These are phyloP conservation scores for Sabuloglossum arenarium DNA, from an alignment of 495 filamentous ascomycete genomes.

Conservation along the genomic window DNA sequence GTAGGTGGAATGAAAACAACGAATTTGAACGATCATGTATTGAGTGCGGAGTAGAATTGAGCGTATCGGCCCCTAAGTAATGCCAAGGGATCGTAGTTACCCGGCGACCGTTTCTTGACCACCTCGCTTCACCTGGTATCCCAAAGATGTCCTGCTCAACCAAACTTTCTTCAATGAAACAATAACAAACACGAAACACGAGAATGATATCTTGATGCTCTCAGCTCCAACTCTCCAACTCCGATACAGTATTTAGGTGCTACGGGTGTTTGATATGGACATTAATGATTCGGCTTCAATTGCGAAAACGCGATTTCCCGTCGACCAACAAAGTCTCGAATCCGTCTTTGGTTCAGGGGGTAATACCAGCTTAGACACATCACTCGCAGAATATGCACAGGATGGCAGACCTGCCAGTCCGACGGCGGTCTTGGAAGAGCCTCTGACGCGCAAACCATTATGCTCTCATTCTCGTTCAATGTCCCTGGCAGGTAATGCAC, in stretches of 20 bases:
- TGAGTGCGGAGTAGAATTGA: neutral
- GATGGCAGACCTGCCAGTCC: slow-evolving; percentile 12
- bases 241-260: neutral
- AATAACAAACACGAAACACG: neutral
- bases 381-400: neutral
- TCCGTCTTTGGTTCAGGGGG: slow-evolving; percentile 14
- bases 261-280: neutral
- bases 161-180: neutral
- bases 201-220: neutral
- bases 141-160: neutral
- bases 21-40: neutral
- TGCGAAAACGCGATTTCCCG: neutral
- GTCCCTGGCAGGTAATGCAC: neutral
- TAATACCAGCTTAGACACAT: neutral
- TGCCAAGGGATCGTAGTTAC: neutral
- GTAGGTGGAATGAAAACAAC: neutral
- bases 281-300: neutral
- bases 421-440: neutral
- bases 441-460: neutral
- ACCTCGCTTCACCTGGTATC: neutral
- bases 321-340: slow-evolving; percentile 7
- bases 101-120: neutral
- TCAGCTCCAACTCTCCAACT: neutral
- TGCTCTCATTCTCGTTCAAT: neutral
- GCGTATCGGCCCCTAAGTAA: too few relatives aligned